These are phyloP conservation scores for Thecaphora thlaspeos DNA, from an alignment of 1,284 basidiomycete genomes.

Conservation along the genomic window DNA sequence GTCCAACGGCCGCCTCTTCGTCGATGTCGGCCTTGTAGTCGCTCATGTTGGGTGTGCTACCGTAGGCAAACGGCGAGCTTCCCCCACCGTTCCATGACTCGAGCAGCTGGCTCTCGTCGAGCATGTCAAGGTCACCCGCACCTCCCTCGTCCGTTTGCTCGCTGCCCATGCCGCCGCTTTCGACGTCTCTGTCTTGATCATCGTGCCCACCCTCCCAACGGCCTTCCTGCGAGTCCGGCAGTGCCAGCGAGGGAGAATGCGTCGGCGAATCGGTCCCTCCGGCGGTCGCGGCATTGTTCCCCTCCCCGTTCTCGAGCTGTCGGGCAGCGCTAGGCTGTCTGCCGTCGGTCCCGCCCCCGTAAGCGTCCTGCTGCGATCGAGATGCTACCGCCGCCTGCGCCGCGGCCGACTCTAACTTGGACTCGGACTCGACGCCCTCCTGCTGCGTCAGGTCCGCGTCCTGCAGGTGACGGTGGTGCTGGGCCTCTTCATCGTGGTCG, in stretches of 20 bases:
- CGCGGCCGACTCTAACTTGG: no score
- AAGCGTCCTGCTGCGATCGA: no score
- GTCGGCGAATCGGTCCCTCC: neutral
- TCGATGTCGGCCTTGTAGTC: constrained; percentile 34
- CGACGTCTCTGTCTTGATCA: neutral
- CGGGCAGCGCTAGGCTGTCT: no score
- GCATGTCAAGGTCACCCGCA: constrained; percentile 1
- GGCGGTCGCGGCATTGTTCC: neutral
- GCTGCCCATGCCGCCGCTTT: constrained; percentile 1
- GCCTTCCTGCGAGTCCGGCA: neutral
- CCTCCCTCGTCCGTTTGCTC: constrained; percentile 24
- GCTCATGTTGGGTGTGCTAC: constrained; percentile 25
- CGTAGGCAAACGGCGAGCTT: constrained; percentile 19
- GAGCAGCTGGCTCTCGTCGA: constrained; percentile 1
- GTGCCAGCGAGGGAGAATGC: neutral
- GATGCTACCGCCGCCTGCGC: no score
- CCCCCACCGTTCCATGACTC: constrained; percentile 22
- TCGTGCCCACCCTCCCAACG: neutral
- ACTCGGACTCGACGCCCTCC: no score
- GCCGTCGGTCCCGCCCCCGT: no score
- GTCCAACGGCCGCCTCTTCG: constrained; percentile 77
- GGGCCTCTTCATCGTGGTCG: constrained; percentile 3
- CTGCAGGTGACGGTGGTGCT: no score
- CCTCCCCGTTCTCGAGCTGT: no score
- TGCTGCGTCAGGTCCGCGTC: no score